Conservation (phyloP, 306 rosid species). For the Vigna nakashimae region DNA sequence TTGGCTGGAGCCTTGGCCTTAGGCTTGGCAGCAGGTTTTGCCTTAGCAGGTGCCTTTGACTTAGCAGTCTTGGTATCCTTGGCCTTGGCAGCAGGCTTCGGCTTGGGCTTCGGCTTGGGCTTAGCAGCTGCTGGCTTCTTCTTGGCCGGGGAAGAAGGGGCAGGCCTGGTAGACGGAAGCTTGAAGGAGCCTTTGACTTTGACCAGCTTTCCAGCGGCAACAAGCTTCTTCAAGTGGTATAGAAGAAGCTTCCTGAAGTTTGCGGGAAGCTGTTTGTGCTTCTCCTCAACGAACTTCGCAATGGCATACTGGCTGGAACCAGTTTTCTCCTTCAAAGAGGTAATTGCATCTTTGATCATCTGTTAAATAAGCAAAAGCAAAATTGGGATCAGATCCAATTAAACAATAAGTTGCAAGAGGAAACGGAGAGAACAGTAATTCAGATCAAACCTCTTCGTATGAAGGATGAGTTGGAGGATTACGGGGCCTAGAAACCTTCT, state of each 20-base stretch:
- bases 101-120: neutral
- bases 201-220: conserved; percentile 8
- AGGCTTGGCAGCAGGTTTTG: neutral
- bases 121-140: neutral
- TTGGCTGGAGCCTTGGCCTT: neutral
- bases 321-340: conserved; percentile 3
- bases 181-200: conserved; percentile 23
- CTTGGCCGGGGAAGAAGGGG: neutral
- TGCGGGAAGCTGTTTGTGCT: neutral
- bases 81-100: neutral
- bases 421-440: neutral
- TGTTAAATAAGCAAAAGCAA: neutral
- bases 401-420: neutral
- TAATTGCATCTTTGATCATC: neutral
- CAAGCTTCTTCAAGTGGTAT: conserved; percentile 7
- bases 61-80: neutral
- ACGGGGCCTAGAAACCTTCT: neutral
- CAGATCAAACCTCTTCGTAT: neutral
- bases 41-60: neutral
- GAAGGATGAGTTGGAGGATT: conserved; percentile 22
- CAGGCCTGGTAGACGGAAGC: neutral
- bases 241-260: conserved; percentile 9
- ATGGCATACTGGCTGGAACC: conserved; percentile 5
- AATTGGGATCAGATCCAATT: neutral
- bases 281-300: conserved; percentile 8